Percentiles rank a stretch among this genome's conserved stretches.
Conservation (phyloP, 2,329 filamentous ascomycete genomes). For the Verticillium nonalfalfae region DNA sequence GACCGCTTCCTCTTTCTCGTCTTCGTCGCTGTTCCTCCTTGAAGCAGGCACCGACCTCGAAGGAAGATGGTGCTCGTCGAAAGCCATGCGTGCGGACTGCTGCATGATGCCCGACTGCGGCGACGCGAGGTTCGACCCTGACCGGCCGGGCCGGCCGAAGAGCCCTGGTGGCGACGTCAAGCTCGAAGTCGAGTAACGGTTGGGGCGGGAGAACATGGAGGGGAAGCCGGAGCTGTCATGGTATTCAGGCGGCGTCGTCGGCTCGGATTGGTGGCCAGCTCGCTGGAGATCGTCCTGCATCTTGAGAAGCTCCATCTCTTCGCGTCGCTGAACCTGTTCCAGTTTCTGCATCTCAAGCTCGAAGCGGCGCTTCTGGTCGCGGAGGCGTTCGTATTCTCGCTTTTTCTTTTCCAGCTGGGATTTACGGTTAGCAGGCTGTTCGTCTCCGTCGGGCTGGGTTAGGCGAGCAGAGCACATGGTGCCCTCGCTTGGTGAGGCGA, state of each 20-base stretch:
- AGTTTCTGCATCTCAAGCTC: slow-evolving; percentile 89
- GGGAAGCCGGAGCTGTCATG: slow-evolving; percentile 71
- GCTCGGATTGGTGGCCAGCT: slow-evolving; percentile 80
- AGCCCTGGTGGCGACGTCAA: slow-evolving; percentile 74
- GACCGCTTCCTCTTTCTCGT: slow-evolving; percentile 74
- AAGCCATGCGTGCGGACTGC: slow-evolving; percentile 42
- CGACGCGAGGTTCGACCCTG: slow-evolving; percentile 74
- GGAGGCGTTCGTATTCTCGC: slow-evolving; percentile 82
- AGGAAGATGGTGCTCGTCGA: slow-evolving; percentile 60
- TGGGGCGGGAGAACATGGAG: slow-evolving; percentile 74
- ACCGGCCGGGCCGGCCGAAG: slow-evolving; percentile 66
- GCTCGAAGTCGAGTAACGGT: slow-evolving; percentile 84
- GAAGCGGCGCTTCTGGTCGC: slow-evolving; percentile 82
- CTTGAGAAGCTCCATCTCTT: slow-evolving; percentile 77
- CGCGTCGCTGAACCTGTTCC: slow-evolving; percentile 75
- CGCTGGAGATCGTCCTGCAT: slow-evolving; percentile 73
- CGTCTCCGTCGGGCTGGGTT: not conserved
- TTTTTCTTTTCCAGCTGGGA: slow-evolving; percentile 87
- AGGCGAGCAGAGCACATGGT: not conserved
- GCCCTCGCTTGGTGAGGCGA: slow-evolving; percentile 11
- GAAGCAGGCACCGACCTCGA: slow-evolving; percentile 84
- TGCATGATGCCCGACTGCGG: slow-evolving; percentile 61
- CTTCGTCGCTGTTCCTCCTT: slow-evolving; percentile 84
- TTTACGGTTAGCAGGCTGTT: not conserved
- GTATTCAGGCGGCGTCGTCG: slow-evolving; percentile 92